Evolutionary conservation across 2,329 filamentous ascomycete species (phyloP), one percentile per base, ranked within the genome.

Genomic region (Fusarium subtropicale): DNA sequence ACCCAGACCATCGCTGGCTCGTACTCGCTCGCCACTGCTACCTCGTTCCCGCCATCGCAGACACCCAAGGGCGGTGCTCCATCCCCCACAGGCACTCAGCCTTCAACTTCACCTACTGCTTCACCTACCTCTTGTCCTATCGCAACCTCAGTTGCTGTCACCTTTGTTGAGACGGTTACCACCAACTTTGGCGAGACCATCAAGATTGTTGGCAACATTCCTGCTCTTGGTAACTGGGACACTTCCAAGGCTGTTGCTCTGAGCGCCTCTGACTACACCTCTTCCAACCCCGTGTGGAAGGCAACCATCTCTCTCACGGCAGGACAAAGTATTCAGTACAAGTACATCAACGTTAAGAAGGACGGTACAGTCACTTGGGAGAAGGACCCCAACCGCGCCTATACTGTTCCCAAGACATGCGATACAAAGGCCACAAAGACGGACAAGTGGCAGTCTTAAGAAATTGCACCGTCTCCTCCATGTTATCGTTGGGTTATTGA

Each of bases 141-240:
- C 12, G 77, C 80, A 2, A 79, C 82, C 0, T 78, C 83, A 0
- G 84, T 91, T 9, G 81, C 86, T 0, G 86, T 93, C 10, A 88
- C 87, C 0, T 92, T 93, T 79, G 81, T 87, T 48, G 87, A 85
- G 65, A 74, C 82, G 1, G 88, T 85, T 22, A 82, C 80, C 1
- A 93, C 91, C 0, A 75, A 74, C 3, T 87, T 77, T 50, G 91
- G 91, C 6, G 84, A 93, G 76, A 88, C 84, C 11, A 83, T 94
- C 74, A 91, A 89, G 76, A 77, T 94, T 15, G 82, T 86, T 0
- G 91, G 91, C 20, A 87, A 84, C 57, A 83, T 85, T 48, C 73
- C 82, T 2, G 80, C 85, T 31, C 84, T 94, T 10, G 91, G 91
- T 12, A 83, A 75, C 71, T 93, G 91, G 91, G 81, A 88, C 62